Conservation (phyloP, 1,284 basidiomycete species). For the Cronartium quercuum region DNA sequence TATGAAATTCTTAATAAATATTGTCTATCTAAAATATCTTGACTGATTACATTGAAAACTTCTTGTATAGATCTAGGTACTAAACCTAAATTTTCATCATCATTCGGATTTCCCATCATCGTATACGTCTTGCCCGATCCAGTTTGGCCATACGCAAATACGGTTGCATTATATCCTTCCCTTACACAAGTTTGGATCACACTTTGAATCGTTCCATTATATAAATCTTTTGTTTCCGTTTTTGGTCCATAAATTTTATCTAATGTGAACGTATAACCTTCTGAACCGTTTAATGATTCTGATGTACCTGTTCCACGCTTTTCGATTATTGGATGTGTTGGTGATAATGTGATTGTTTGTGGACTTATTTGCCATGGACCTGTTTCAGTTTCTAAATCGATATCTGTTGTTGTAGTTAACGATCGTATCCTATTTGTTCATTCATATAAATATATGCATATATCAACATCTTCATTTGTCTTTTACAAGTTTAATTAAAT, state of each 20-base stretch:
- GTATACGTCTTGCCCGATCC: slow-evolving; percentile 91
- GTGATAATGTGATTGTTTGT: slow-evolving; percentile 15
- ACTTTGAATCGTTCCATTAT: slow-evolving; percentile 48
- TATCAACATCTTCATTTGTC: background rate
- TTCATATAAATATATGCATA: background rate
- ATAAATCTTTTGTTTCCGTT: slow-evolving; percentile 15
- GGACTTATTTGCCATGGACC: slow-evolving; percentile 30
- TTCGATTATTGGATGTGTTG: slow-evolving; percentile 38
- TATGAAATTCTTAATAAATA: slow-evolving; percentile 56
- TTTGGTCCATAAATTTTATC: slow-evolving; percentile 32
- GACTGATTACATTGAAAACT: slow-evolving; percentile 54
- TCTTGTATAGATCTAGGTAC: slow-evolving; percentile 77
- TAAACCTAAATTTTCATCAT: slow-evolving; percentile 78
- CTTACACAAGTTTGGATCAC: slow-evolving; percentile 64
- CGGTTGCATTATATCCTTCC: slow-evolving; percentile 92
- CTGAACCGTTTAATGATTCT: slow-evolving; percentile 33
- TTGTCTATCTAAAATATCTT: slow-evolving; percentile 46
- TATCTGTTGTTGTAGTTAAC: slow-evolving; percentile 19
- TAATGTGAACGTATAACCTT: slow-evolving; percentile 34
- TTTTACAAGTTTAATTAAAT: background rate
- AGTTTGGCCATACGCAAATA: slow-evolving; percentile 84
- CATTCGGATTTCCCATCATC: slow-evolving; percentile 49
- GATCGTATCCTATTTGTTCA: slow-evolving; percentile 11
- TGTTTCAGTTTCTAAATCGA: slow-evolving; percentile 32
- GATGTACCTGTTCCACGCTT: slow-evolving; percentile 37